A percentile compares a stretch with the other conserved stretches of the same genome.
Conservation (phyloP, 495 filamentous ascomycete genomes). For the Podospora didyma region DNA sequence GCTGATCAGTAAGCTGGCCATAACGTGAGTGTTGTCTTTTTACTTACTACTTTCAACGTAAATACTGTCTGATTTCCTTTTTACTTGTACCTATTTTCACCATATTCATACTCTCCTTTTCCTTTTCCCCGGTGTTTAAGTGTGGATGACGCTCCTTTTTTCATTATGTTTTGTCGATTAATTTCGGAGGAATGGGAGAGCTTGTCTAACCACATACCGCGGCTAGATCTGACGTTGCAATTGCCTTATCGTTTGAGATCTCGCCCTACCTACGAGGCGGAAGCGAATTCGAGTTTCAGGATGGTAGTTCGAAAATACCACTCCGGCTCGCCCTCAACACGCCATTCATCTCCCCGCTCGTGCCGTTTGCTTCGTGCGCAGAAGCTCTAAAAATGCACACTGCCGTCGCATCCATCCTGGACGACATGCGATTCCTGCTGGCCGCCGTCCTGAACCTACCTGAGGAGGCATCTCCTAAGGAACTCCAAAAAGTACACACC, state of each 20-base stretch:
- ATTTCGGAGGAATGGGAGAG: no score
- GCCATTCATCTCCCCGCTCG: constrained; percentile 26
- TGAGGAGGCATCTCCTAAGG: constrained; percentile 19
- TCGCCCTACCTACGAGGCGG: constrained; percentile 23
- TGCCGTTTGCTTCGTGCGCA: constrained; percentile 24
- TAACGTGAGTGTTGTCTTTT: constrained; percentile 25
- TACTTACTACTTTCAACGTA: not conserved
- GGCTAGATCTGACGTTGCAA: constrained; percentile 25
- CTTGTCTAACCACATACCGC: constrained; percentile 5
- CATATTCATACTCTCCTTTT: no score
- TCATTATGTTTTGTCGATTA: no score
- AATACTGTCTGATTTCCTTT: not conserved
- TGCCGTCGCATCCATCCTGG: constrained; percentile 32
- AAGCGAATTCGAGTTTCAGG: constrained; percentile 27
- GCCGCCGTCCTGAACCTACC: constrained; percentile 27
- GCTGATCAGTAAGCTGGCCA: constrained; percentile 33
- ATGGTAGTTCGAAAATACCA: constrained; percentile 17
- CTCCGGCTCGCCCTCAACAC: constrained; percentile 35
- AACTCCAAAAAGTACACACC: constrained; percentile 29
- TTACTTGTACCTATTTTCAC: no score
- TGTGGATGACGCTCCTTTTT: no score
- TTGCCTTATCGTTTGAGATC: constrained; percentile 32
- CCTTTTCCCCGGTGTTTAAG: no score
- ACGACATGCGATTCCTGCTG: constrained; percentile 37
- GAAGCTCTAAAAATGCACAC: constrained; percentile 27